phyloP scores from a whole-genome alignment of 176 grass and related monocot species.

The Dendrocalamus sinicus region DNA sequence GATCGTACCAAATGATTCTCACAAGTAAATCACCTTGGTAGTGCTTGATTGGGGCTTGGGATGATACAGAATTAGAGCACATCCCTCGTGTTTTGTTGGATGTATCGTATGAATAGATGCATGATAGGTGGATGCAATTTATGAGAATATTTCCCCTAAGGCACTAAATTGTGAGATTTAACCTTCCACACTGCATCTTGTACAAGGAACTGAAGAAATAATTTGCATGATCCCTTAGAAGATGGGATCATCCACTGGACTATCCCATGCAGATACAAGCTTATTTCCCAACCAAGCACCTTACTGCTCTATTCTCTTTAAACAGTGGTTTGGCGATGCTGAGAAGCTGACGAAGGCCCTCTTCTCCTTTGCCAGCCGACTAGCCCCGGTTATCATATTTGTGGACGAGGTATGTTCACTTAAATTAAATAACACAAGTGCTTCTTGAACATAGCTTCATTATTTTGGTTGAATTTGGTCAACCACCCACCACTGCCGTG shows the following conservation, averaged over 20 bases:
- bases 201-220: slow-evolving; percentile 10
- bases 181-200: slow-evolving; percentile 4
- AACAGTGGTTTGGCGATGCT: slow-evolving; percentile 99
- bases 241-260: slow-evolving; percentile 11
- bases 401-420: slow-evolving; percentile 78
- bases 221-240: slow-evolving; percentile 13
- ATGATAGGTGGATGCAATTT: slow-evolving; percentile 25
- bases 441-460: neutral
- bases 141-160: slow-evolving; percentile 6
- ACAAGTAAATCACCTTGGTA: neutral
- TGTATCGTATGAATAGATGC: slow-evolving; percentile 9
- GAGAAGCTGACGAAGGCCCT: slow-evolving; percentile 98
- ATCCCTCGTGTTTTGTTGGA: slow-evolving; percentile 31
- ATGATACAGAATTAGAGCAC: neutral
- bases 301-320: slow-evolving; percentile 42
- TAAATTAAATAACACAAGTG: slow-evolving; percentile 31
- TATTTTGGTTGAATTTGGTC: slow-evolving; percentile 15
- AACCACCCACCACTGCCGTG: neutral
- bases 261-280: slow-evolving; percentile 2
- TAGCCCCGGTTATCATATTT: slow-evolving; percentile 96
- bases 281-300: slow-evolving; percentile 40
- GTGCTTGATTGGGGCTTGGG: slow-evolving; percentile 10
- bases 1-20: neutral
- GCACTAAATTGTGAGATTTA: neutral
- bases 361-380: slow-evolving; percentile 87